Base-by-base conservation (phyloP, 1,284 basidiomycete species). In the Moesziomyces globuligerus region DNA sequence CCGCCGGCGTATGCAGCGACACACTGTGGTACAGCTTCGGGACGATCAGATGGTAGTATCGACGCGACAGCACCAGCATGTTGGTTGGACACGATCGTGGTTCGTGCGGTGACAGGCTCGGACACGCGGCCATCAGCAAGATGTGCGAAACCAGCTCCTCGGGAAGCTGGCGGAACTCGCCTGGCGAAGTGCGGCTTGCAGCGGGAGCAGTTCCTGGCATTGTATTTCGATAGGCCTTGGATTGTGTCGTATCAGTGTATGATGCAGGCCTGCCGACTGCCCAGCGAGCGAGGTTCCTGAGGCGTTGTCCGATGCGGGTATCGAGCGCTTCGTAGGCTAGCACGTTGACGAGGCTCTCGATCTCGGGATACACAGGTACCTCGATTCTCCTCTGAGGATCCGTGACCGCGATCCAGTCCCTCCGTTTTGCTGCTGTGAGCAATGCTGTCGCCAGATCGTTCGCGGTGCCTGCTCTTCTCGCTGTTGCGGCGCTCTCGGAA, bases 331-430 rank as follows among this genome's bases (percentile, higher is more conserved):
- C 62, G 51, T 52, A 45, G 7, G 48, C 52, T 18, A 72, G 26
- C 15, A 57, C 62, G 34, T 48, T 42, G 29, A 66, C 52, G 24
- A 67, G 10, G 15, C 69, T 61, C 24, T 44, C 46, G 18, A 72
- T 54, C 26, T 59, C 49, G 3, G 69, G 69, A 25, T 59, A 67
- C 15, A 62, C 57, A 0, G 58, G 58, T 1, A 72, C 62, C 40
- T 72, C 69, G 29, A 72, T 57, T 20, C 48, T 42, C n/a, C 50
- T 36, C 4, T 34, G 38, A 8, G 69, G 62, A 41, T 72, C 62
- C 9, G 69, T 67, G 13, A 72, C 58, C 4, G 69, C 69, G 25
- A 72, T 62, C 69, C 69, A 72, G 40, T 72, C 66, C n/a, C 58
- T 54, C 20, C 66, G 58, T 43, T 65, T 55, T 11, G 34, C 55